Conservation (phyloP, 169 alveolate genomes). For the Perkinsus marinus region DNA sequence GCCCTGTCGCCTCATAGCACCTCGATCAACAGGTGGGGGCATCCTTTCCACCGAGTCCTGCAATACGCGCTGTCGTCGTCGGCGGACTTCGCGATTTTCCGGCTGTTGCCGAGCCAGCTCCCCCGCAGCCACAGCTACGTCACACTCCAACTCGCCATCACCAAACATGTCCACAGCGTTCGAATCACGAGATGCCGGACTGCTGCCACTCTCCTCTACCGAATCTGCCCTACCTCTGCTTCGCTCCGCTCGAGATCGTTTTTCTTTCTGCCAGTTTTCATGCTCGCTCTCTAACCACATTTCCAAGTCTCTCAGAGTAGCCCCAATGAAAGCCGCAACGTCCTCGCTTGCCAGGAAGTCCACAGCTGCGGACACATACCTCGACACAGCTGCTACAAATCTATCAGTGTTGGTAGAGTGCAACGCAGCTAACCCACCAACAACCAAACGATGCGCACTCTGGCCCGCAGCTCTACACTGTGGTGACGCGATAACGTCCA, state of each 20-base stretch:
- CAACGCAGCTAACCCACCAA: not conserved
- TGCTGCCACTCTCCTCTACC: not conserved
- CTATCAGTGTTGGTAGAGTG: not conserved
- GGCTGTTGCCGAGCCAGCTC: not conserved
- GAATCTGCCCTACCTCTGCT: not conserved
- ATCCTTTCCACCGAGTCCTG: not conserved
- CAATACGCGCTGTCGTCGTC: not conserved
- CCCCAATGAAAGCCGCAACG: not conserved
- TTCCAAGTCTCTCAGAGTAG: not conserved
- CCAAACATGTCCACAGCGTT: not conserved
- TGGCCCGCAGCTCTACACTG: not conserved
- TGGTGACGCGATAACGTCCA: not conserved
- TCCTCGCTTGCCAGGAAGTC: not conserved
- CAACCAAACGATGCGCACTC: not conserved
- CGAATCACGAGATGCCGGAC: not conserved
- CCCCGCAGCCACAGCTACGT: not conserved
- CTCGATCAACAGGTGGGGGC: not conserved
- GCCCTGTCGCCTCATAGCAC: not conserved
- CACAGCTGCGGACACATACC: not conserved
- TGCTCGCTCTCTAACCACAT: not conserved
- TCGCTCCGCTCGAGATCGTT: not conserved
- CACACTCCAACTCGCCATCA: not conserved
- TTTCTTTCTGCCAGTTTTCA: not conserved
- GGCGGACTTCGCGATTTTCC: not conserved
- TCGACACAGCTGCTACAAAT: not conserved